Base-by-base conservation (phyloP, 23 red algal genomes). In the Gracilaria domingensis region DNA sequence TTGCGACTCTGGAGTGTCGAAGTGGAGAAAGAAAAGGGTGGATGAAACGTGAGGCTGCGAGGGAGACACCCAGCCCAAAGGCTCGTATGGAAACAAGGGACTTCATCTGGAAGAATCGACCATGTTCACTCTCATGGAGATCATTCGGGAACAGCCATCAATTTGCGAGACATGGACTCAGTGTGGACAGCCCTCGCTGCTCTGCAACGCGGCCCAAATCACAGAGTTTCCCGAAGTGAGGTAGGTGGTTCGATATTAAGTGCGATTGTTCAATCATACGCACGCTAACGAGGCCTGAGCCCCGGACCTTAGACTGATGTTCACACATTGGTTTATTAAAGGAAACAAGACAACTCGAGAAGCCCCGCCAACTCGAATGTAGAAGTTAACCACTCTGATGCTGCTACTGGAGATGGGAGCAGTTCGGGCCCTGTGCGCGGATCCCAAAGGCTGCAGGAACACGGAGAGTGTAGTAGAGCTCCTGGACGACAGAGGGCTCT, bases 251-350 rank as follows among this genome's bases (percentile, higher is more conserved):
- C 90, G 13, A 98, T 98, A 61, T 60, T 98, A 32, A 87, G 83
- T 55, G 95, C 91, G 12, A 85, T 98, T 4, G 75, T 90, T 69
- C 71, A 80, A 32, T 72, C 76, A 29, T 20, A 48, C 25, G 44
- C 40, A 30, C 45, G 32, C 54, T 7, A 60, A 33, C 28, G 73
- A 24, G 61, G 56, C 18, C 24, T 87, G 9, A 82, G 95, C 9
- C 75, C 84, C 53, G 66, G 82, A 28, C 82, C 94, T n/a, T 98
- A 91, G 95, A 70, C 48, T 36, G 85, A 98, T 54, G 93, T 93
- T 40, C 90, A 98, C 55, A 89, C 64, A 34, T 86, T 98, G 0
- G 64, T 70, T 4, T 98, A 98, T 54, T 72, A 58, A 11, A 54
- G 37, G 59, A 38, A 53, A 23, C 50, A 62, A 25, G 53, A 82